Conservation (phyloP, 768 basidiomycete species). For the Cystobasidium onofrii region DNA sequence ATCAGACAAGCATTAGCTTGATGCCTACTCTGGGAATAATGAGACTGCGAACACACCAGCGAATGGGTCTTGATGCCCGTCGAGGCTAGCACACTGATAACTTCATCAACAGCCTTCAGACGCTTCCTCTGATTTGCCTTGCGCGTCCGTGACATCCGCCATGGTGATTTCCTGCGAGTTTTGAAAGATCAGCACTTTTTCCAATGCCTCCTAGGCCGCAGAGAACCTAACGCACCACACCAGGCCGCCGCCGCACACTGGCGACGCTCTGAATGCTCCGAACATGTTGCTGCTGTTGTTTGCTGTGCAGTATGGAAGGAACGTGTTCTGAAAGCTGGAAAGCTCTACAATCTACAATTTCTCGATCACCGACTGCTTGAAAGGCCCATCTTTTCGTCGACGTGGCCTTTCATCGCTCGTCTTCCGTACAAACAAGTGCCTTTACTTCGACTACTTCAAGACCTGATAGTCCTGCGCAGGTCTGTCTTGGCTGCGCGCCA, state of each 20-base stretch:
- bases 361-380: neutral
- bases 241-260: constrained; percentile 58
- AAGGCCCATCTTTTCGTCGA: neutral
- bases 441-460: neutral
- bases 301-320: neutral
- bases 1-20: neutral
- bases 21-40: neutral
- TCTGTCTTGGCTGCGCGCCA: neutral
- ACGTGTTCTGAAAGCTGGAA: neutral
- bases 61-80: constrained; percentile 71
- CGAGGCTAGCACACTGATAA: constrained; percentile 74
- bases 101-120: constrained; percentile 83
- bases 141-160: constrained; percentile 80
- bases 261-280: constrained; percentile 61
- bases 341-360: neutral
- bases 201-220: neutral
- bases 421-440: neutral
- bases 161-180: constrained; percentile 74
- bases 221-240: constrained; percentile 57
- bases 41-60: constrained; percentile 54
- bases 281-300: constrained; percentile 54
- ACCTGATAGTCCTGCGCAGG: neutral
- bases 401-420: neutral
- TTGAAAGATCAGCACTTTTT: neutral
- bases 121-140: constrained; percentile 84